Conservation (phyloP, 345 rosid species). For the Rubroshorea leprosula region DNA sequence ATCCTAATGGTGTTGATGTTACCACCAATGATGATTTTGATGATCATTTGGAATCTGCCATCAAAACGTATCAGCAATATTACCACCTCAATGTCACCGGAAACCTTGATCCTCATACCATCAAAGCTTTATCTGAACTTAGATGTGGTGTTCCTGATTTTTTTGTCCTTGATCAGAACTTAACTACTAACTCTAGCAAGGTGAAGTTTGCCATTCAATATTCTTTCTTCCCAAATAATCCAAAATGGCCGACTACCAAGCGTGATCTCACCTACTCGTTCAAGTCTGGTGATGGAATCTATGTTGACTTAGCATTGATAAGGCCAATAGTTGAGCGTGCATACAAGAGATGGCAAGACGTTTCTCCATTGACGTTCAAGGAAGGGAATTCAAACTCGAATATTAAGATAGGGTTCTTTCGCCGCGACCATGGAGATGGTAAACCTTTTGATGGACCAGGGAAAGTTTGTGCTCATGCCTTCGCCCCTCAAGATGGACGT, state of each 20-base stretch:
- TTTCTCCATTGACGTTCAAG: constrained; percentile 9
- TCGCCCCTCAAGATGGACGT: not conserved
- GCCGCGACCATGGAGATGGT: constrained; percentile 15
- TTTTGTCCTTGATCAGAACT: not conserved
- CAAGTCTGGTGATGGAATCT: not conserved
- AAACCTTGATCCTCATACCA: not conserved
- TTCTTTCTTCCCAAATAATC: not conserved
- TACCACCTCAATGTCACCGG: constrained; percentile 6
- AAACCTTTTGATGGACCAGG: constrained; percentile 18
- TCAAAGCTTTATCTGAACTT: not conserved
- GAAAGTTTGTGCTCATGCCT: constrained; percentile 18
- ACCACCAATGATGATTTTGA: not conserved
- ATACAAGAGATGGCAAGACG: constrained; percentile 5
- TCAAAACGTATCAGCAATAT: not conserved
- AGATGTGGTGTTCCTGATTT: constrained; percentile 3
- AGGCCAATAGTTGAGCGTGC: not conserved
- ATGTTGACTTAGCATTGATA: too few relatives aligned
- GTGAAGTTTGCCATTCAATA: constrained; percentile 4
- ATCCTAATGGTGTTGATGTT: not conserved
- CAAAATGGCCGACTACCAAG: constrained; percentile 2
- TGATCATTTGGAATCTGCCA: constrained; percentile 1
- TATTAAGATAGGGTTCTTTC: constrained; percentile 11
- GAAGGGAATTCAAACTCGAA: not conserved
- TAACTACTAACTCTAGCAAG: not conserved
- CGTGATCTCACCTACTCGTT: constrained; percentile 14